phyloP scores from a whole-genome alignment of 192 early-diverging fungal species.

The Funneliformis mosseae region DNA sequence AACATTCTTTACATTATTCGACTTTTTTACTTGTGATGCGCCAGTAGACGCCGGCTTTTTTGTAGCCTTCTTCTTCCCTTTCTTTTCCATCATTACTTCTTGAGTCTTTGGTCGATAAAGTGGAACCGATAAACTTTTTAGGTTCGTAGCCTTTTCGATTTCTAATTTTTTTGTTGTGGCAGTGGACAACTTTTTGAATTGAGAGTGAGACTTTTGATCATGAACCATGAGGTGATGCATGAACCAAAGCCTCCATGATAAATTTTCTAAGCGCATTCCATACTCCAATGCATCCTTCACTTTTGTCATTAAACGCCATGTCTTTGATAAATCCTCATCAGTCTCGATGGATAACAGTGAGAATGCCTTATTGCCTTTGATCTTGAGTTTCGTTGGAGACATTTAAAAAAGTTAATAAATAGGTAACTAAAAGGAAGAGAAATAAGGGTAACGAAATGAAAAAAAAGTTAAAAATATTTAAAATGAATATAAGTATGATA shows the following conservation, averaged over 20 bases:
- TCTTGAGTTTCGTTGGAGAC: slow-evolving; percentile 71
- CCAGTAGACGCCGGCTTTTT: neutral
- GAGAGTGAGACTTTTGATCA: slow-evolving; percentile 45
- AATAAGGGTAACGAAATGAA: neutral
- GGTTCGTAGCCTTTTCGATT: slow-evolving; percentile 36
- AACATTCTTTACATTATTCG: neutral
- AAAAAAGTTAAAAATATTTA: neutral
- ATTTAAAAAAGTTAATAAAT: slow-evolving; percentile 40
- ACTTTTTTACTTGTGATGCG: neutral
- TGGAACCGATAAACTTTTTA: slow-evolving; percentile 15
- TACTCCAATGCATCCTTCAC: slow-evolving; percentile 84
- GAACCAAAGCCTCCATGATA: slow-evolving; percentile 87
- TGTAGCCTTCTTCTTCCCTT: neutral
- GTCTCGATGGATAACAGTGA: slow-evolving; percentile 71
- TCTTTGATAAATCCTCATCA: slow-evolving; percentile 73
- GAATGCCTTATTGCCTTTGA: slow-evolving; percentile 76
- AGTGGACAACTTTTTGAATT: slow-evolving; percentile 60
- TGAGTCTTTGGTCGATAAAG: slow-evolving; percentile 20
- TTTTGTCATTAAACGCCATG: slow-evolving; percentile 84
- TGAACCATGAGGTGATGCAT: slow-evolving; percentile 66
- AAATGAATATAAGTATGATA: neutral
- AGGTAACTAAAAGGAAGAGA: neutral
- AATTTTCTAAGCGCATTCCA: slow-evolving; percentile 79
- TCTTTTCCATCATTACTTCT: neutral
- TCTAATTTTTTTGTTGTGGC: slow-evolving; percentile 62